phyloP scores from a whole-genome alignment of 2,329 filamentous ascomycete genomes.

The Hansfordia pulvinata region DNA sequence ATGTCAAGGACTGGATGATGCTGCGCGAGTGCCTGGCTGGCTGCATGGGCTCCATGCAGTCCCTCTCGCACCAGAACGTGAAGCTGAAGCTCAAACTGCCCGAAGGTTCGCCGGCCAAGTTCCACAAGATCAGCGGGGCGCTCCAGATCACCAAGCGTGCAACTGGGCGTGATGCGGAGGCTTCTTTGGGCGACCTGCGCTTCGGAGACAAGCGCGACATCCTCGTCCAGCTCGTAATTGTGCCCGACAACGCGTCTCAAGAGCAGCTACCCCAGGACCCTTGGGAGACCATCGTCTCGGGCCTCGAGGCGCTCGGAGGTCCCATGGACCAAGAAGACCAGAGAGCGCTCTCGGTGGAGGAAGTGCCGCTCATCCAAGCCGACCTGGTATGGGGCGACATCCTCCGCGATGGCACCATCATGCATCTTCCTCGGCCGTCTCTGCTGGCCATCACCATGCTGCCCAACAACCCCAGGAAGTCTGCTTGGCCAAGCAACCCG shows the following conservation, averaged over 20 bases:
- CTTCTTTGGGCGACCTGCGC: conserved; percentile 76
- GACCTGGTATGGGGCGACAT: conserved; percentile 92
- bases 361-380: conserved; percentile 88
- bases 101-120: conserved; percentile 93
- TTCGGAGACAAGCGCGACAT: conserved; percentile 94
- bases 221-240: conserved; percentile 83
- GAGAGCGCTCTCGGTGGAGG: conserved; percentile 74
- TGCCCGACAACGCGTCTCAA: conserved; percentile 69
- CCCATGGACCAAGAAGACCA: conserved; percentile 77
- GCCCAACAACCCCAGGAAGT: conserved; percentile 53
- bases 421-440: conserved; percentile 79
- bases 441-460: conserved; percentile 93
- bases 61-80: conserved; percentile 94
- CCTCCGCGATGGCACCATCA: conserved; percentile 71
- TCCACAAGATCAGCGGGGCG: conserved; percentile 95
- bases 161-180: conserved; percentile 87
- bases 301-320: conserved; percentile 82
- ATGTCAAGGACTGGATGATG: conserved; percentile 99
- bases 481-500: conserved; percentile 51
- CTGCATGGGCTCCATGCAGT: conserved; percentile 82
- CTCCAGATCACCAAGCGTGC: conserved; percentile 93
- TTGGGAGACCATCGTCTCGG: conserved; percentile 95
- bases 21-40: conserved; percentile 89
- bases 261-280: conserved; percentile 85
- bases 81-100: conserved; percentile 89